phyloP scores from a whole-genome alignment of 2,329 filamentous ascomycete species.

The Amylocarpus encephaloides region DNA sequence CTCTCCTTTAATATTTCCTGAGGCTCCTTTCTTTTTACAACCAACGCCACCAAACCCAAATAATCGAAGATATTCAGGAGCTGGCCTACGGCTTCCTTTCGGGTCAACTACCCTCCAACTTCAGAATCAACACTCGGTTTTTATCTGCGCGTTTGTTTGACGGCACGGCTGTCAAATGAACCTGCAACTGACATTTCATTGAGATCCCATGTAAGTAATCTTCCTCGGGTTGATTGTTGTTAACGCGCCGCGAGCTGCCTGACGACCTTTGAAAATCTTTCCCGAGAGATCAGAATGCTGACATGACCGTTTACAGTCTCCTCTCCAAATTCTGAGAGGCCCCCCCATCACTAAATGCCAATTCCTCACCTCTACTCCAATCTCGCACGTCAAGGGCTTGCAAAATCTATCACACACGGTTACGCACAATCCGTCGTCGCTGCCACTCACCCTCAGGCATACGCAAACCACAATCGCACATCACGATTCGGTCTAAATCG shows the following conservation, averaged over 20 bases:
- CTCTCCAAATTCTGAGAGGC: conserved; percentile 52
- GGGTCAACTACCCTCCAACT: conserved; percentile 2
- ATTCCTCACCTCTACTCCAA: conserved; percentile 66
- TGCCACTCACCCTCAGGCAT: conserved; percentile 78
- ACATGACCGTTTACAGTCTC: conserved; percentile 22
- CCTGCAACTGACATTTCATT: conserved; percentile 57
- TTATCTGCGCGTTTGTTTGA: conserved; percentile 81
- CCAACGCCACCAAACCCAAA: conserved; percentile 5
- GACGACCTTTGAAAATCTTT: not conserved
- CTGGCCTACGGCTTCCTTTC: conserved; percentile 5
- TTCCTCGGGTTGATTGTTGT: not conserved
- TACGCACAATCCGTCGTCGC: conserved; percentile 98
- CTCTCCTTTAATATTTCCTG: conserved; percentile 10
- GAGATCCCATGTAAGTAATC: conserved; percentile 25
- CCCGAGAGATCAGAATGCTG: conserved; percentile 4
- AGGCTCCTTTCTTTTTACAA: conserved; percentile 7
- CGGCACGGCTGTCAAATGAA: conserved; percentile 97
- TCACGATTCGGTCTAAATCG: conserved; percentile 54
- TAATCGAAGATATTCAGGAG: conserved; percentile 7
- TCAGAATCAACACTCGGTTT: conserved; percentile 21
- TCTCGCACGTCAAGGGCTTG: conserved; percentile 95
- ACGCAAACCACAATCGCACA: conserved; percentile 59
- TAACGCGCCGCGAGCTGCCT: not conserved
- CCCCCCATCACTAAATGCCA: conserved; percentile 79
- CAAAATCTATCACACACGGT: conserved; percentile 94